Evolutionary conservation across 2,329 filamentous ascomycete genomes (phyloP).

Genomic region (Pseudogymnoascus sp.): DNA sequence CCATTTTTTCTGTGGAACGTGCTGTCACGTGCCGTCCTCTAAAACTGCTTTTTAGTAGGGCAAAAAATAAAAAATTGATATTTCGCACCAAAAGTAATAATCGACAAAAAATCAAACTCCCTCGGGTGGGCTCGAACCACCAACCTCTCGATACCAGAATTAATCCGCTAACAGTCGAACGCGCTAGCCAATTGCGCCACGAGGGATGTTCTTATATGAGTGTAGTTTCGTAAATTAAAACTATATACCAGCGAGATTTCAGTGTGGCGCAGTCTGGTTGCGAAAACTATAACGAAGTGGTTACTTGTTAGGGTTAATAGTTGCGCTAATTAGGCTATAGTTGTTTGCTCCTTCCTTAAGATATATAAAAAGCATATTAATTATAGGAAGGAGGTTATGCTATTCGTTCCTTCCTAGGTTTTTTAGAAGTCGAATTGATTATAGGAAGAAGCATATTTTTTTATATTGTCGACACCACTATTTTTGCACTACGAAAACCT

Average conservation of each 20-base stretch:
- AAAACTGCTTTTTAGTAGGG: background rate
- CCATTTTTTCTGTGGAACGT: background rate
- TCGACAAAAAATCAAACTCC: background rate
- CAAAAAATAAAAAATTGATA: background rate
- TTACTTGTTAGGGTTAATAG: background rate
- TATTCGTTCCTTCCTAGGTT: background rate
- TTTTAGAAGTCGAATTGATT: background rate
- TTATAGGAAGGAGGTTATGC: background rate
- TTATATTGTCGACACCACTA: too few relatives aligned
- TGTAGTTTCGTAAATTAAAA: background rate
- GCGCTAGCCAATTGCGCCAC: constrained; percentile 1
- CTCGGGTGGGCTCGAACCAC: background rate
- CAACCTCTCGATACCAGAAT: background rate
- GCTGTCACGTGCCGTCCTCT: background rate
- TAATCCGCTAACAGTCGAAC: background rate
- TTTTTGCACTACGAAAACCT: too few relatives aligned
- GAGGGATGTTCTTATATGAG: background rate
- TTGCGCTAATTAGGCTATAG: background rate
- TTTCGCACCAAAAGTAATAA: background rate
- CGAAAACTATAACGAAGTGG: background rate
- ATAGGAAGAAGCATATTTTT: too few relatives aligned
- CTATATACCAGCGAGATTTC: background rate
- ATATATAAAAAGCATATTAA: background rate
- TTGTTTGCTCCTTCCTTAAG: background rate
- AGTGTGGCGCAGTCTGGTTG: background rate